phyloP scores from a whole-genome alignment of 73 alveolate species.

The Tetrahymena borealis region DNA sequence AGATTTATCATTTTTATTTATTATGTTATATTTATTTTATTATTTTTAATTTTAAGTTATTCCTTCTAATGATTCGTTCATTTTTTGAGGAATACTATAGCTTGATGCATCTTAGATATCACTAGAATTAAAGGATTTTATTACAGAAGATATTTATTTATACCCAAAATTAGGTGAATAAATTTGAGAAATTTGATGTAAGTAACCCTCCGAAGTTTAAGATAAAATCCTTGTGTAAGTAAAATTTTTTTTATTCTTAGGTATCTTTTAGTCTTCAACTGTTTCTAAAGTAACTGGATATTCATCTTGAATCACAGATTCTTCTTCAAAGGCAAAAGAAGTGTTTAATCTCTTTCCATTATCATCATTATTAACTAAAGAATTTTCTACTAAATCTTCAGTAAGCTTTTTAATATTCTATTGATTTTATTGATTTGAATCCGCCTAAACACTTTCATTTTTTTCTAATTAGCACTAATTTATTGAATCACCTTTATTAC shows the following conservation, averaged over 20 bases:
- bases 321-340: background rate
- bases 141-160: no score
- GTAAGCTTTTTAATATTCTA: background rate
- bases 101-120: no score
- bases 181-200: no score
- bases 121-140: no score
- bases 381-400: background rate
- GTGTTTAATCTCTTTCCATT: background rate
- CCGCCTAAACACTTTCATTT: background rate
- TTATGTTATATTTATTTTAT: background rate
- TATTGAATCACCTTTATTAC: background rate
- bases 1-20: background rate
- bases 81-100: no score
- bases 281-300: background rate
- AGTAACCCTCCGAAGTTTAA: background rate
- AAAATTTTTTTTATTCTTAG: background rate
- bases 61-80: no score
- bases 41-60: no score
- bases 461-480: background rate
- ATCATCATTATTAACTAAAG: background rate
- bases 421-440: background rate
- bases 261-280: background rate
- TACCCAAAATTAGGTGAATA: no score
- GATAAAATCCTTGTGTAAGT: background rate
- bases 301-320: background rate